phyloP scores from a whole-genome alignment of 202 grass and related monocot species.

The Sporobolus alterniflorus region DNA sequence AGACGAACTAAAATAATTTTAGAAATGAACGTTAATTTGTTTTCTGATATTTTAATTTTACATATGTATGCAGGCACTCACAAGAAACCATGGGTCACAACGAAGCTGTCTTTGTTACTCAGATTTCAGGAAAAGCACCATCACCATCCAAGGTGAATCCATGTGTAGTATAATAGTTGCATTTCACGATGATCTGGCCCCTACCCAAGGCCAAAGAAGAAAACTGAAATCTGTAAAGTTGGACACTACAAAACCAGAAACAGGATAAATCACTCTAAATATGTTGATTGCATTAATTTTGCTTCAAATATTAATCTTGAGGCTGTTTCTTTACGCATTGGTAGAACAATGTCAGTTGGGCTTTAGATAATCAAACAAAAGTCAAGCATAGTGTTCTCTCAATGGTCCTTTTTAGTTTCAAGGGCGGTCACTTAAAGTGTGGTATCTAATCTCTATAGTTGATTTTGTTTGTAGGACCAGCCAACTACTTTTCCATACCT shows the following conservation, averaged over 20 bases:
- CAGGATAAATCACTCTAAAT: neutral
- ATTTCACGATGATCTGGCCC: neutral
- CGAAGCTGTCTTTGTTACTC: conserved; percentile 47
- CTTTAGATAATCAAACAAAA: neutral
- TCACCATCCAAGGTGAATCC: conserved; percentile 41
- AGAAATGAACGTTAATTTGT: neutral
- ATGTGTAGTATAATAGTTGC: neutral
- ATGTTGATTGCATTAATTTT: neutral
- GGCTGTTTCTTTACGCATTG: neutral
- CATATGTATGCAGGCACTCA: conserved; percentile 18
- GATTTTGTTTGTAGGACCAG: conserved; percentile 45
- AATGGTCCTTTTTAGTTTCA: neutral
- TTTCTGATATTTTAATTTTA: neutral
- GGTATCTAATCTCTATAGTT: conserved; percentile 25
- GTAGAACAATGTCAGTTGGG: neutral
- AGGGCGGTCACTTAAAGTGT: neutral
- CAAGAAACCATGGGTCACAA: conserved; percentile 36
- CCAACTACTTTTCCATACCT: conserved; percentile 37
- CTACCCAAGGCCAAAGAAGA: neutral
- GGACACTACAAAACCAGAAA: neutral
- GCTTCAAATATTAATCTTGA: neutral
- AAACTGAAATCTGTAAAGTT: no score
- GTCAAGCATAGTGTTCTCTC: neutral
- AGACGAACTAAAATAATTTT: neutral
- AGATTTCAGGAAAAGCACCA: conserved; percentile 36